Percentiles rank a stretch among this genome's conserved stretches.
phyloP scores from a whole-genome alignment of 441 rosid species.

The Populus tomentosa region DNA sequence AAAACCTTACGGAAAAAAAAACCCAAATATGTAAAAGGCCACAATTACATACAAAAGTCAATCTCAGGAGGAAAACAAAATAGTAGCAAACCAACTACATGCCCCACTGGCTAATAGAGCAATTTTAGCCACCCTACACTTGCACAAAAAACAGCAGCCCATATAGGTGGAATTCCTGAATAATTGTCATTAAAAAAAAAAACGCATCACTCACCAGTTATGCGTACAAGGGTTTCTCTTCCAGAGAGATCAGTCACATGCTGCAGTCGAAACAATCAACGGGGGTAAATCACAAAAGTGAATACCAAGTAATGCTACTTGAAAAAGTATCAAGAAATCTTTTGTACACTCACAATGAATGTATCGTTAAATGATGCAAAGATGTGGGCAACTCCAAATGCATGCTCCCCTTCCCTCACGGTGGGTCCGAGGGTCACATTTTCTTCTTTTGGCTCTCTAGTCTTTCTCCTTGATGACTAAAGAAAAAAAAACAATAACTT shows the following conservation, averaged over 20 bases:
- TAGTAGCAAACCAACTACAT: not conserved
- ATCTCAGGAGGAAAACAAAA: not conserved
- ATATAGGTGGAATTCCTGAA: not conserved
- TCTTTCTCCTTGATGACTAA: slow-evolving; percentile 49
- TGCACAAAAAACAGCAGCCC: not conserved
- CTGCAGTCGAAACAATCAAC: slow-evolving; percentile 28
- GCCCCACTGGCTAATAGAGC: not conserved
- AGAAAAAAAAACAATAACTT: not conserved
- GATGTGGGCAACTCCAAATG: slow-evolving; percentile 73
- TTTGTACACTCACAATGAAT: slow-evolving; percentile 45
- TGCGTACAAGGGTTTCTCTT: slow-evolving; percentile 80
- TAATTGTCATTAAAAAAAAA: not conserved
- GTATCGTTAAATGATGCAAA: slow-evolving; percentile 82
- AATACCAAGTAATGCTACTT: not conserved
- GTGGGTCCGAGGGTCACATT: no score
- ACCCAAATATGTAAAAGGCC: not conserved
- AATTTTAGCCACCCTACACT: not conserved
- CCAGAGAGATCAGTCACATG: slow-evolving; percentile 87
- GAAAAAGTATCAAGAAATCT: not conserved
- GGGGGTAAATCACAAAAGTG: not conserved
- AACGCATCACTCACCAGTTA: slow-evolving; percentile 44
- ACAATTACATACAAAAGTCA: not conserved
- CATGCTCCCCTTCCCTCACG: slow-evolving; percentile 64
- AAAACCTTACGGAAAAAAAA: not conserved
- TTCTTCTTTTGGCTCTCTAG: slow-evolving; percentile 72